Evolutionary conservation across 176 grass and related monocot genomes (phyloP).

Genomic region (Ananas comosus): DNA sequence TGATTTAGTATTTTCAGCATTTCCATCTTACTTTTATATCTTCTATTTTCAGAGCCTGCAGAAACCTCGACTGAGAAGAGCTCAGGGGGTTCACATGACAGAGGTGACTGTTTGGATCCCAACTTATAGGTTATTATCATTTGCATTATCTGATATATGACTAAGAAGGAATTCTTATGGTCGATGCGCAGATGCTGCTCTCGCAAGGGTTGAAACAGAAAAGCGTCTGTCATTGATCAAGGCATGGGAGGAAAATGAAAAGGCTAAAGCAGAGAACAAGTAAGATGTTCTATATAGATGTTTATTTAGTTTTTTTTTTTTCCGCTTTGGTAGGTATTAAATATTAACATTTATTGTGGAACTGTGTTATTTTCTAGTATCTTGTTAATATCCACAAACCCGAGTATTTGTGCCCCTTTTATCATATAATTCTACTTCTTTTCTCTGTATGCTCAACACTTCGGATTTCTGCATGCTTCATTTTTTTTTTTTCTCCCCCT

Average conservation of each 20-base stretch:
- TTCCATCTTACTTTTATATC: not conserved
- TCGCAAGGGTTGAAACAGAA: constrained; percentile 70
- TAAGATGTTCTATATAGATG: constrained; percentile 12
- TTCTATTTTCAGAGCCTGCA: constrained; percentile 36
- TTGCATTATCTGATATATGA: constrained; percentile 5
- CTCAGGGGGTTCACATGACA: constrained; percentile 53
- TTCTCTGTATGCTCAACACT: too few relatives aligned
- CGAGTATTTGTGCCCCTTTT: not conserved
- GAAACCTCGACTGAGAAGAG: constrained; percentile 51
- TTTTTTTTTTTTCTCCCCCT: too few relatives aligned
- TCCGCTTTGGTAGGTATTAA: too few relatives aligned
- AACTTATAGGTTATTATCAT: not conserved
- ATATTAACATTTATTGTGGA: not conserved
- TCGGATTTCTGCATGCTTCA: too few relatives aligned
- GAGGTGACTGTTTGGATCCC: constrained; percentile 41
- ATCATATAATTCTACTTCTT: too few relatives aligned
- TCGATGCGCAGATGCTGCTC: constrained; percentile 44
- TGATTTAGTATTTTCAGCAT: not conserved
- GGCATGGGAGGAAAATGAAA: constrained; percentile 96
- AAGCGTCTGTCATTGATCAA: constrained; percentile 74
- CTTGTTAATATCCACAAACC: not conserved
- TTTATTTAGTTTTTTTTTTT: not conserved
- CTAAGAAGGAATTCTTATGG: not conserved
- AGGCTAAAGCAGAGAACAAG: constrained; percentile 87
- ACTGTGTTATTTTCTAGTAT: not conserved